phyloP scores from a whole-genome alignment of 768 basidiomycete genomes.

The Plicaturopsis crispa region DNA sequence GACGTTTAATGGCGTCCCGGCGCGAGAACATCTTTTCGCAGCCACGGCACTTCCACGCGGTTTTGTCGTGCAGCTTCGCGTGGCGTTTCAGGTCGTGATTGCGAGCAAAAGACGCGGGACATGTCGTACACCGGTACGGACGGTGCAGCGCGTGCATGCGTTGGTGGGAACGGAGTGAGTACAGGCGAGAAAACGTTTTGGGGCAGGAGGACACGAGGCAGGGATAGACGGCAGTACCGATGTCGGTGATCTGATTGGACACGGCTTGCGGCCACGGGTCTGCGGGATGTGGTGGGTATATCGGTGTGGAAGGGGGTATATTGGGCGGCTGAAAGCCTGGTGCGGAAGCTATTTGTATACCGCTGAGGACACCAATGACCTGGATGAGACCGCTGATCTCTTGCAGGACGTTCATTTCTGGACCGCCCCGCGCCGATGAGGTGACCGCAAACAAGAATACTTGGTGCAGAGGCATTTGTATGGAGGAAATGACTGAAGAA shows the following conservation, averaged over 20 bases:
- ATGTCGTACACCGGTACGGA: conserved; percentile 55
- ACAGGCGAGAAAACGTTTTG: conserved; percentile 65
- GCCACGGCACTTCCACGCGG: conserved; percentile 66
- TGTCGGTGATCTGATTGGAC: conserved; percentile 30
- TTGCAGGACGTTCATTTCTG: conserved; percentile 51
- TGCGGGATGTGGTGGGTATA: conserved; percentile 21
- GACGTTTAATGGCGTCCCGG: conserved; percentile 74
- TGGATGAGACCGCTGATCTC: conserved; percentile 80
- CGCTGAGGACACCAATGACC: conserved; percentile 73
- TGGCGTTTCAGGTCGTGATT: conserved; percentile 82
- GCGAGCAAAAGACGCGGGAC: conserved; percentile 71
- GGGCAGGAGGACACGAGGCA: conserved; percentile 59
- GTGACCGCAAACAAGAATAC: conserved; percentile 75
- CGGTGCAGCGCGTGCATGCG: conserved; percentile 57
- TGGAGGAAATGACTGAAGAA: conserved; percentile 55
- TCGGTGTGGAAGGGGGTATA: conserved; percentile 21
- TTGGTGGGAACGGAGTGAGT: conserved; percentile 65
- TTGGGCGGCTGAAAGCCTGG: conserved; percentile 25
- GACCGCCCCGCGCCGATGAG: conserved; percentile 46
- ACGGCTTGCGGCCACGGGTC: conserved; percentile 15
- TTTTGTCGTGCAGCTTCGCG: conserved; percentile 60
- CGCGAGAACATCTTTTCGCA: conserved; percentile 70
- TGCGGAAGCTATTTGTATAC: conserved; percentile 54
- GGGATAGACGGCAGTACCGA: conserved; percentile 74
- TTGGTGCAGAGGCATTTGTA: conserved; percentile 68